phyloP scores from a whole-genome alignment of 1,284 basidiomycete species.

The Rhodotorula sp. region DNA sequence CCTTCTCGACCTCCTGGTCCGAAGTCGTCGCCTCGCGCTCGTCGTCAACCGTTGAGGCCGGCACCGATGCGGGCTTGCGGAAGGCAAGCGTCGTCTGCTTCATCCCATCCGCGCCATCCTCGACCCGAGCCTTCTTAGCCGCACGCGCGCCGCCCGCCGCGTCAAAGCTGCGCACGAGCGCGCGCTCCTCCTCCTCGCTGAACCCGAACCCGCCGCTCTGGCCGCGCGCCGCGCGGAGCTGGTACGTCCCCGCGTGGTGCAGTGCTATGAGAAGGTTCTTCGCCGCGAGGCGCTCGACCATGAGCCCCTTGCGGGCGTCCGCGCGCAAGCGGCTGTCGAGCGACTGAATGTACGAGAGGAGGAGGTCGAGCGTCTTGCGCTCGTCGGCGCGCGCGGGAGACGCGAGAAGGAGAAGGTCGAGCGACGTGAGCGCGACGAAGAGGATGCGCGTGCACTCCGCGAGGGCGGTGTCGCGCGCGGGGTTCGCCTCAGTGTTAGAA shows the following conservation, averaged over 20 bases:
- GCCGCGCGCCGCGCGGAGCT: constrained; percentile 17
- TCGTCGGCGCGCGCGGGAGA: neutral
- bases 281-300: constrained; percentile 24
- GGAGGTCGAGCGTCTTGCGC: constrained; percentile 4
- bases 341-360: neutral
- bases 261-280: constrained; percentile 24
- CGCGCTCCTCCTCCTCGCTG: constrained; percentile 1
- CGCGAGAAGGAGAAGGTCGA: constrained; percentile 10
- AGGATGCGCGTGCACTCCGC: constrained; percentile 19
- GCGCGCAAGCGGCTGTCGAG: constrained; percentile 21
- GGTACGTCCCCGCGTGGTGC: constrained; percentile 14
- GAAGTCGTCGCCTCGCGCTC: neutral
- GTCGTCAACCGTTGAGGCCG: neutral
- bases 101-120: neutral
- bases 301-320: constrained; percentile 20
- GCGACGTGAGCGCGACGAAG: constrained; percentile 12
- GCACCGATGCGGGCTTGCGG: neutral
- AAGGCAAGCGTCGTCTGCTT: neutral
- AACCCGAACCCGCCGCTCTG: constrained; percentile 11
- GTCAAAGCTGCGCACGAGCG: too few relatives aligned
- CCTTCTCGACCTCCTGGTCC: constrained; percentile 4
- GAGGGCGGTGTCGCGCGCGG: constrained; percentile 14
- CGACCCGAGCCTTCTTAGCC: constrained; percentile 2
- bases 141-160: neutral
- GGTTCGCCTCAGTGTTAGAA: too few relatives aligned